Base-by-base conservation (phyloP, 192 early-diverging fungal species). In the Spizellomyces punctatus region DNA sequence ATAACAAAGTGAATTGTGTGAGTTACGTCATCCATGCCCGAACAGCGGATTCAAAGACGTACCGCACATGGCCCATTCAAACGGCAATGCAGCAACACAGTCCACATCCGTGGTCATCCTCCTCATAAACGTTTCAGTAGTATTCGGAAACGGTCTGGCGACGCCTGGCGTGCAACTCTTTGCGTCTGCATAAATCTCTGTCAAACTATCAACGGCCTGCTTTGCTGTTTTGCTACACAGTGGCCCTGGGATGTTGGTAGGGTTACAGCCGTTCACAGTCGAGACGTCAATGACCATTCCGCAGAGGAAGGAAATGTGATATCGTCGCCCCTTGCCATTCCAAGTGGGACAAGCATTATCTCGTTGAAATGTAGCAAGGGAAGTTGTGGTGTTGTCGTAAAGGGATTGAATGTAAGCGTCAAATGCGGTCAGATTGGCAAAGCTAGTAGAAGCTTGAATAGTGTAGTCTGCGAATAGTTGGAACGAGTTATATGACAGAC, bases 241-340 rank as follows among this genome's bases (percentile, higher is more conserved):
- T 19, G 46, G 46, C 21, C 36, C 0, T 10, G 75, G 63, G 22
- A 49, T 47, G 48, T 19, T n/a, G 6, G 64, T 41, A n/a, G 45
- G 45, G 6, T 65, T 43, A 27, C 64, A 65, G 50, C 73, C 71
- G 58, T 70, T 36, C 5, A 46, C 47, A 19, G 64, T 65, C 12
- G 64, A 44, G 6, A 49, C 27, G 64, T 49, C 64, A 9, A 65
- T 9, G 0, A 66, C n/a, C 57, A 46, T 61, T 50, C 63, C 59
- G 58, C 78, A 79, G 10, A 73, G 14, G n/a, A 73, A 17, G 4
- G 75, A 72, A 61, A 50, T 46, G 5, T 74, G 64, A 58, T 73
- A 79, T 10, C 78, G 69, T 27, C 69, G 74, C 50, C 74, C 71
- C 19, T 21, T 63, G 57, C 78, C 78, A n/a, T 48, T 49, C 76